Percentiles rank a stretch among this genome's conserved stretches.
phyloP scores from a whole-genome alignment of 164 flowering plant species.

The Nymphaea colorata region DNA sequence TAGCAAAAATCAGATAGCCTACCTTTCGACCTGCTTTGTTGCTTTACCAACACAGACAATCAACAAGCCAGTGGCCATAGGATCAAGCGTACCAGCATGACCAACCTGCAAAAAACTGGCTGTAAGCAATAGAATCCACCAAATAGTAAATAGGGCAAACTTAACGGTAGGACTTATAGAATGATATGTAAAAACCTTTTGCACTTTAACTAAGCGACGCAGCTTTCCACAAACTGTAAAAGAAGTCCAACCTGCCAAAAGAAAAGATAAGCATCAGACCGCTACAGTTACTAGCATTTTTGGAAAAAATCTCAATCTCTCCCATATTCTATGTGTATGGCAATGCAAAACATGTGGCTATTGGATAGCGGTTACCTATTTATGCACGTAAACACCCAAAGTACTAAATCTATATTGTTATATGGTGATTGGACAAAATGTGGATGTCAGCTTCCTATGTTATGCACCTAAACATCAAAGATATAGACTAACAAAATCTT shows the following conservation, averaged over 20 bases:
- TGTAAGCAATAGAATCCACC: background rate
- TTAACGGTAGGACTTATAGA: background rate
- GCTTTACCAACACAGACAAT: constrained; percentile 97
- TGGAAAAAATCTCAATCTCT: too few species aligned
- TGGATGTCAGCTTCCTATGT: too few species aligned
- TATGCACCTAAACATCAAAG: too few species aligned
- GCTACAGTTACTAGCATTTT: too few species aligned
- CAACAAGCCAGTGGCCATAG: constrained; percentile 96
- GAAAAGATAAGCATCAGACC: background rate
- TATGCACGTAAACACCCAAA: too few species aligned
- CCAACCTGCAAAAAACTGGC: constrained; percentile 53
- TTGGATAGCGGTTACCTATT: too few species aligned
- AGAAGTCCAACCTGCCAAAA: constrained; percentile 86
- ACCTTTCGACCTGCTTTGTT: constrained; percentile 90
- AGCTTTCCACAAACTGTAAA: constrained; percentile 98
- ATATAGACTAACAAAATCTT: too few species aligned
- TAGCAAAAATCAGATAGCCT: constrained; percentile 1
- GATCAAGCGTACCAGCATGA: constrained; percentile 99
- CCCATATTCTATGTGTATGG: too few species aligned
- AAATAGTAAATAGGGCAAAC: background rate
- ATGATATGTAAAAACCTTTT: constrained; percentile 47
- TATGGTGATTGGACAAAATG: too few species aligned
- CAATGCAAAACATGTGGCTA: too few species aligned
- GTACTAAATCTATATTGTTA: too few species aligned
- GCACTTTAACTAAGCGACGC: constrained; percentile 76